Evolutionary conservation across 2,329 filamentous ascomycete species (phyloP).

Genomic region (Pyrenochaeta sp.): DNA sequence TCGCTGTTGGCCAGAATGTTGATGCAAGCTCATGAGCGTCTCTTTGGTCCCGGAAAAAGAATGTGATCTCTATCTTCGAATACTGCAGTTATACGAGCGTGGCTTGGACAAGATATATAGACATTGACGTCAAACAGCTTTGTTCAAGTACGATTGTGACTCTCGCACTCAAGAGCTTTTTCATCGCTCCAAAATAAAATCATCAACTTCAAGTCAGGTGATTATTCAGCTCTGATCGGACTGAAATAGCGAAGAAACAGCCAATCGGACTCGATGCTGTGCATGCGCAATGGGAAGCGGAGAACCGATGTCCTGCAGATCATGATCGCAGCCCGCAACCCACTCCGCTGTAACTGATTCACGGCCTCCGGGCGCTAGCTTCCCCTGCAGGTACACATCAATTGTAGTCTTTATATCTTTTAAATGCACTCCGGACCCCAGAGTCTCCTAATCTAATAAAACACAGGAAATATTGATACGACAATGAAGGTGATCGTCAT

Average conservation of each 20-base stretch:
- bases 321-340: constrained; percentile 11
- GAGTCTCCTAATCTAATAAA: neutral
- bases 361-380: constrained; percentile 5
- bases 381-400: constrained; percentile 2
- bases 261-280: constrained; percentile 6
- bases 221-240: too few relatives aligned
- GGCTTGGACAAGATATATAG: too few relatives aligned
- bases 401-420: neutral
- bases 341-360: constrained; percentile 12
- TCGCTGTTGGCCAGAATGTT: constrained; percentile 52
- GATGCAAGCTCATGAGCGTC: constrained; percentile 1
- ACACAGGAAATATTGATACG: constrained; percentile 2
- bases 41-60: neutral
- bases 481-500: constrained; percentile 35
- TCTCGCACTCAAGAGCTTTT: too few relatives aligned
- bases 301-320: constrained; percentile 27
- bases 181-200: too few relatives aligned
- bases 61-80: too few relatives aligned
- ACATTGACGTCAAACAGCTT: too few relatives aligned
- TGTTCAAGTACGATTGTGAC: too few relatives aligned
- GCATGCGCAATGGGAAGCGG: constrained; percentile 16
- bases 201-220: too few relatives aligned
- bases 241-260: neutral
- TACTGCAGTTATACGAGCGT: too few relatives aligned
- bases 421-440: neutral